Base-by-base conservation (phyloP, 176 grass and related monocot genomes). In the Metroxylon sagu region DNA sequence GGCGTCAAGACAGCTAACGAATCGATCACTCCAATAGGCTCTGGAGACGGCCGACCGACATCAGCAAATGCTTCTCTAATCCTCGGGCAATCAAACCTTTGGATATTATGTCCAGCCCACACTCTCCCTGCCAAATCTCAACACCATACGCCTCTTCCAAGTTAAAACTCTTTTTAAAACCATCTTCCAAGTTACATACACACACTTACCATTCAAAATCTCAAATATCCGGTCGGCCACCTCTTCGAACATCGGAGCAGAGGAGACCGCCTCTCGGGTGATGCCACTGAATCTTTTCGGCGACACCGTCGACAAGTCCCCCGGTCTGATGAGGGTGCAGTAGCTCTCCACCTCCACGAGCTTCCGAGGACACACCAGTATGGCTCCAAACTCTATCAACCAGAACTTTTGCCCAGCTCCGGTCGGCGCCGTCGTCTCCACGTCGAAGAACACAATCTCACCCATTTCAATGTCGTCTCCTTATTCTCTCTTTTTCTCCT, bases 81-180 rank as follows among this genome's bases (percentile, higher is more conserved):
- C 48, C 93, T 80, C 0, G 76, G 87, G 63, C 87, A 91, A 52
- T 71, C 81, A 29, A 78, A 71, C 29, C 87, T 78, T 59, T 68
- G 78, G 58, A 97, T 83, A 78, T 90, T 87, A 70, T 97, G 87
- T 0, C 92, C 92, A 1, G 82, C 92, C 92, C 92, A 97, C 14
- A 97, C 84, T 48, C 80, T 74, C 53, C 80, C 80, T 83, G 35
- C 62, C 64, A 59, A 43, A 43, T 43, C 12, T 10, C 35, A 43
- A 10, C 35, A 43, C 35, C 35, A 39, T n/a, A n/a, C n/a, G n/a
- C n/a, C n/a, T n/a, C n/a, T 23, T 23, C 21, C 21, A 23, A 23
- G 21, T 23, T 23, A 23, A 23, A 23, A 1, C 21, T 23, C 21
- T 23, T 23, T 23, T 23, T 23, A 23, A 23, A 23, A 43, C 35